Percentiles rank a stretch among this genome's conserved stretches.
Conservation (phyloP, 2,329 filamentous ascomycete genomes). For the Fusarium denticulatum region DNA sequence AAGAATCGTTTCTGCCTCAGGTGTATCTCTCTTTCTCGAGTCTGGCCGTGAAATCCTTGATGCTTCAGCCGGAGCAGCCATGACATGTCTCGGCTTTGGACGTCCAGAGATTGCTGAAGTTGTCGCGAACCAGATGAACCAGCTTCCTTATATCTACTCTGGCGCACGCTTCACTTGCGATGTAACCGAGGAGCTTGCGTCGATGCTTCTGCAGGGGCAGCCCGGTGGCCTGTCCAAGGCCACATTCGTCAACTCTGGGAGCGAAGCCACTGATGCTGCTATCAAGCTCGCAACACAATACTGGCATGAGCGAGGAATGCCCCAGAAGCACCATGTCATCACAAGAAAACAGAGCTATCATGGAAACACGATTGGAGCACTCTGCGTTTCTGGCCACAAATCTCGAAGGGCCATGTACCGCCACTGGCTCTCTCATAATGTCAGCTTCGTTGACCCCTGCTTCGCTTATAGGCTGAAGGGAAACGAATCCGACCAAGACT, state of each 20-base stretch:
- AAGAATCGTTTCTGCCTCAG: not conserved
- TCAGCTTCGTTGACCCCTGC: conserved; percentile 38
- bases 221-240: not conserved
- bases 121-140: conserved; percentile 3
- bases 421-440: conserved; percentile 28
- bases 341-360: conserved; percentile 58
- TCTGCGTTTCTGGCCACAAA: conserved; percentile 50
- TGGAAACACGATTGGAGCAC: conserved; percentile 59
- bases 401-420: conserved; percentile 18
- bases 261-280: not conserved
- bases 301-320: conserved; percentile 52
- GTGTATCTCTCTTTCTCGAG: not conserved
- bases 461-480: conserved; percentile 26
- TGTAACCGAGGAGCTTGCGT: conserved; percentile 45
- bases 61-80: not conserved
- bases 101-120: not conserved
- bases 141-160: conserved; percentile 24
- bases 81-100: not conserved
- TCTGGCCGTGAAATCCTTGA: conserved; percentile 1
- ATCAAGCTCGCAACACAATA: conserved; percentile 44
- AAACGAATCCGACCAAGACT: conserved; percentile 36
- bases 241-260: conserved; percentile 1
- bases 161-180: conserved; percentile 28
- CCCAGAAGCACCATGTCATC: conserved; percentile 54
- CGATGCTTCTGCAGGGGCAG: conserved; percentile 36